Evolutionary conservation across 2,329 filamentous ascomycete species (phyloP).

Genomic region (Eurotiales sp.): DNA sequence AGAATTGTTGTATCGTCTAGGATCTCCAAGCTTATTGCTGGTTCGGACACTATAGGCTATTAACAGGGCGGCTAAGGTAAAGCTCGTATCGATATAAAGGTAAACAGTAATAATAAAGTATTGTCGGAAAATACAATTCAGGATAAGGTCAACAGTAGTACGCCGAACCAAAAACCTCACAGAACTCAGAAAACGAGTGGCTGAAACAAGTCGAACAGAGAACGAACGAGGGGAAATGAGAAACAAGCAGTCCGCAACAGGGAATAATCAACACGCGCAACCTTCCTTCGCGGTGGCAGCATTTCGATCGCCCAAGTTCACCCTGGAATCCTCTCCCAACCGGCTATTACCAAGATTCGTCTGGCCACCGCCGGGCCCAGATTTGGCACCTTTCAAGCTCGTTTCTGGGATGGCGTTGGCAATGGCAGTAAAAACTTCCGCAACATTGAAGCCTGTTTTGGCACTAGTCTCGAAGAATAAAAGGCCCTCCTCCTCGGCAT

Average conservation of each 20-base stretch:
- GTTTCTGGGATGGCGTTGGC: slow-evolving; percentile 98
- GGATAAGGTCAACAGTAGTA: slow-evolving; percentile 3
- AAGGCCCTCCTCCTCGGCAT: slow-evolving; percentile 90
- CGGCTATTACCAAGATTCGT: slow-evolving; percentile 53
- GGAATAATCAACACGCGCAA: slow-evolving; percentile 68
- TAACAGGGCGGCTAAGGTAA: background rate
- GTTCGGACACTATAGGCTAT: background rate
- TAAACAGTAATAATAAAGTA: slow-evolving; percentile 4
- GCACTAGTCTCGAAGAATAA: slow-evolving; percentile 98
- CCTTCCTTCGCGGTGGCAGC: slow-evolving; percentile 80
- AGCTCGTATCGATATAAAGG: background rate
- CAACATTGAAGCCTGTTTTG: slow-evolving; percentile 91
- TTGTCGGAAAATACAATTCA: slow-evolving; percentile 4
- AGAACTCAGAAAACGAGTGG: slow-evolving; percentile 2
- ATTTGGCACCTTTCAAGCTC: slow-evolving; percentile 79
- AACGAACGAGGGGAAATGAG: slow-evolving; percentile 1
- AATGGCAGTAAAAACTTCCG: slow-evolving; percentile 95
- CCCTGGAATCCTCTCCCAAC: slow-evolving; percentile 54
- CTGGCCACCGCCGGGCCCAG: slow-evolving; percentile 60
- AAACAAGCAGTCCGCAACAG: background rate
- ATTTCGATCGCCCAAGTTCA: slow-evolving; percentile 73
- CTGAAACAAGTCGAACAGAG: background rate
- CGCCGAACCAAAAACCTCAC: background rate
- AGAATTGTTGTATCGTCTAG: background rate
- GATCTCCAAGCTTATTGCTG: background rate